Base-by-base conservation (phyloP, 2,329 filamentous ascomycete species). In the Cordyceps fumosorosea region DNA sequence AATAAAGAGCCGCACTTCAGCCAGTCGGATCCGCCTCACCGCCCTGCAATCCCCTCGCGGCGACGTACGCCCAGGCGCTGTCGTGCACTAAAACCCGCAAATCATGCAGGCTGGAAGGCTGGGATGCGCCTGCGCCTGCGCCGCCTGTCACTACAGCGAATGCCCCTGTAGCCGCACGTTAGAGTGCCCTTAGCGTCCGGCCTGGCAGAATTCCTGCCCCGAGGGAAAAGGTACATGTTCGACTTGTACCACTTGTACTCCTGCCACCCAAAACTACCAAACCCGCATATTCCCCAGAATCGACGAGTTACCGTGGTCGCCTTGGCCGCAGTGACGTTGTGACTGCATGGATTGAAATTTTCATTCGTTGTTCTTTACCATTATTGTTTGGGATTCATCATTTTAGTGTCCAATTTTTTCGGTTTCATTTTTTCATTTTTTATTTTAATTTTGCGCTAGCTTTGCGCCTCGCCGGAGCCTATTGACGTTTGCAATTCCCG, bases 271-370 rank as follows among this genome's bases (percentile, higher is more conserved):
- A 51, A 52, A 18, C 40, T 14, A 18, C 40, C 40, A 44, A 44
- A n/a, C 57, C 57, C 57, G 57, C 57, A 60, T 60, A 53, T 53
- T 61, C 59, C 59, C 59, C 59, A 61, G 51, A 61, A 55, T 61
- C 59, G 59, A 61, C 59, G 59, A 61, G 51, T 61, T 26, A 51
- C 59, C 14, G 24, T 61, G 47, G 22, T 32, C 20, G 26, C 42
- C 52, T 55, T 18, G 59, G 18, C 59, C 16, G 20, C 59, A 29
- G 59, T 61, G 59, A 61, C 59, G 59, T 61, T 44, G 51, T 51
- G 29, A 42, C 51, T 56, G 44, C 59, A 61, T 61, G 59, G 59
- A 55, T 61, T 60, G 29, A 60, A 60, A 54, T 60, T 60, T 60
- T 60, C 57, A 29, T 42, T 61, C 52, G 57, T 24, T 32, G 47